Evolutionary conservation across 208 protist species (phyloP), one percentile per base, ranked within the genome.

Genomic region (Leishmania arabica): DNA sequence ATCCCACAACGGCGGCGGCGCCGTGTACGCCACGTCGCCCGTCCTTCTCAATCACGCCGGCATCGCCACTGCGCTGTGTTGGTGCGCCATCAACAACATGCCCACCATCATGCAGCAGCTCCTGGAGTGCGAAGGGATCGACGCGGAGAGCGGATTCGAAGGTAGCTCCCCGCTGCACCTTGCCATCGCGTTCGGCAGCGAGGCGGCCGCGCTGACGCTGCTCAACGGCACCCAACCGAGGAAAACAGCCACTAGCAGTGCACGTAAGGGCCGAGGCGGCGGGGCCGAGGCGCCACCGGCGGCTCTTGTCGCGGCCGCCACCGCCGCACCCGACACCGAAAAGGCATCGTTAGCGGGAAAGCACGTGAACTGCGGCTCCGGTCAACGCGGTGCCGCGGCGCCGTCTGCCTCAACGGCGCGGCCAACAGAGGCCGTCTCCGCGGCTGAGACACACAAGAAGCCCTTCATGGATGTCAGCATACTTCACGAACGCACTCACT

Each of bases 31-130:
- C 31, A 84, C 75, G 47, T 93, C 88, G 13, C 83, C 84, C 19
- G 87, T 93, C 9, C 78, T 92, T 70, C 83, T 96, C 34, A 96
- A 96, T 76, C 87, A 95, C 60, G 90, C 88, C 42, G 93, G 93
- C 68, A 89, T 93, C 37, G 91, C 93, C 37, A 89, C 93, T 31
- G 88, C 91, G 70, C 84, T 97, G 47, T 97, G 91, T 79, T 97
- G 91, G 91, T 94, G 91, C 70, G 91, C 93, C 5, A 74, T 95
- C 62, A 95, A 94, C 83, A 93, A 95, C 84, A 86, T 94, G 77
- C 83, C 84, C 15, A 83, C 86, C 27, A 77, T 95, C 51, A 89
- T 97, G 65, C 78, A 84, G 70, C 84, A 77, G 65, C 87, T 97
- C 34, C 81, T 95, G 42, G 40, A 75, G 64, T 84, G 89, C 65